Evolutionary conservation across 768 basidiomycete species (phyloP), one percentile per base, ranked within the genome.

Genomic region (Sporobolomyces phaffii): DNA sequence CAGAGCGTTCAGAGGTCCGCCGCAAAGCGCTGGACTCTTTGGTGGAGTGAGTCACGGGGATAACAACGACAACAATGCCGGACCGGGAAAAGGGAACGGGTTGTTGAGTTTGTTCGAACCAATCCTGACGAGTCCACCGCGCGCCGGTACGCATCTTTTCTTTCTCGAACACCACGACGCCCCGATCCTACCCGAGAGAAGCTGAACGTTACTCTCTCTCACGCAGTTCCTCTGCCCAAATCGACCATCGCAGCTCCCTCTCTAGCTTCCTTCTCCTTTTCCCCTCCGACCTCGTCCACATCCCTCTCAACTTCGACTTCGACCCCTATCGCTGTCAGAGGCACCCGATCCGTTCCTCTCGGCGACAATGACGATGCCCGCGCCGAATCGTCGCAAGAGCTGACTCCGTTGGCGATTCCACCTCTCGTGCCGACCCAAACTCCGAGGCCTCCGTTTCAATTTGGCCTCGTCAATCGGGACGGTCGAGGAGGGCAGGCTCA

Each of bases 61-160:
- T 0, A 28, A 43, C 15, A 1, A 26, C 22, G 47, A 28, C 22
- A 10, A 10, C 1, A 24, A 29, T 2, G 36, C 5, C 22, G 51
- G 20, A 4, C 18, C 15, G 54, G 40, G 14, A 33, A 65, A 53
- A 41, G 54, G 54, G 43, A 29, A 13, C 4, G 62, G 61, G 10
- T 33, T 70, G 24, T 20, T 65, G 56, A 43, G 65, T 9, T 24
- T 71, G 40, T 71, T 71, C 45, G 70, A 60, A 20, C 65, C 65
- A 18, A 48, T 26, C 47, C 7, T 20, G 41, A 49, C 38, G 14
- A 29, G 60, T 41, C 15, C 38, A 14, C 29, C 20, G n/a, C n/a
- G n/a, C n/a, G n/a, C n/a, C n/a, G n/a, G n/a, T n/a, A n/a, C n/a
- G n/a, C n/a, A n/a, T n/a, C n/a, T 22, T 26, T 31, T n/a, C 15